Conservation (phyloP, 192 early-diverging fungal species). For the Entomortierella lignicola region DNA sequence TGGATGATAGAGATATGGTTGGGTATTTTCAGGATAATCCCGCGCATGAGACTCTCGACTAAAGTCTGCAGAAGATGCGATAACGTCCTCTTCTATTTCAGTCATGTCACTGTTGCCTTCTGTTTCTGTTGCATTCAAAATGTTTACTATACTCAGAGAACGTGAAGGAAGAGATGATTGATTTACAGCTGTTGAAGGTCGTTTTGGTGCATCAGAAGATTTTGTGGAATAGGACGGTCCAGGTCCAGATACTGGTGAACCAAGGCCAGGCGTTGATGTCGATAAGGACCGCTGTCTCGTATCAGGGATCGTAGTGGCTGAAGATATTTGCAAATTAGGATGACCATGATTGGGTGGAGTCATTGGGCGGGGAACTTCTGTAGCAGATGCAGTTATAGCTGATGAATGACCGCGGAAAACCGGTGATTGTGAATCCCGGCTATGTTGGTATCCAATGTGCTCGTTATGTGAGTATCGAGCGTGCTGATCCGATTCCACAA, state of each 20-base stretch:
- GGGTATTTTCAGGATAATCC: not conserved
- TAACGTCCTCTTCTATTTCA: conserved; percentile 5
- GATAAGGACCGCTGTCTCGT: conserved; percentile 7
- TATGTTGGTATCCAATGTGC: conserved; percentile 18
- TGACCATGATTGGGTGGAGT: conserved; percentile 15
- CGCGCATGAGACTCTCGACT: not conserved
- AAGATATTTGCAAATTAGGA: not conserved
- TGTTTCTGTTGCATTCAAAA: conserved; percentile 29
- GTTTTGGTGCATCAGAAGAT: not conserved
- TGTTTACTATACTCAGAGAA: conserved; percentile 39
- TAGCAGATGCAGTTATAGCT: not conserved
- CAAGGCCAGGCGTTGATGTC: not conserved
- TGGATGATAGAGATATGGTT: not conserved
- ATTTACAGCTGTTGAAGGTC: conserved; percentile 1
- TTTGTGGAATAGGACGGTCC: conserved; percentile 1
- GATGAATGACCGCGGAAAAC: conserved; percentile 10
- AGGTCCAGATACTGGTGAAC: not conserved
- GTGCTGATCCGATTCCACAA: conserved; percentile 4
- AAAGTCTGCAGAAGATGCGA: not conserved
- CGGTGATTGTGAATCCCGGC: conserved; percentile 6
- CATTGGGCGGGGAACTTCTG: conserved; percentile 7
- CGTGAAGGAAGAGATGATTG: conserved; percentile 14
- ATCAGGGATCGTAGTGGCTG: not conserved
- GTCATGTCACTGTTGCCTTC: conserved; percentile 3
- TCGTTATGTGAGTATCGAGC: conserved; percentile 15